phyloP scores from a whole-genome alignment of 1,284 basidiomycete species.

The Cystobasidium slooffiae region DNA sequence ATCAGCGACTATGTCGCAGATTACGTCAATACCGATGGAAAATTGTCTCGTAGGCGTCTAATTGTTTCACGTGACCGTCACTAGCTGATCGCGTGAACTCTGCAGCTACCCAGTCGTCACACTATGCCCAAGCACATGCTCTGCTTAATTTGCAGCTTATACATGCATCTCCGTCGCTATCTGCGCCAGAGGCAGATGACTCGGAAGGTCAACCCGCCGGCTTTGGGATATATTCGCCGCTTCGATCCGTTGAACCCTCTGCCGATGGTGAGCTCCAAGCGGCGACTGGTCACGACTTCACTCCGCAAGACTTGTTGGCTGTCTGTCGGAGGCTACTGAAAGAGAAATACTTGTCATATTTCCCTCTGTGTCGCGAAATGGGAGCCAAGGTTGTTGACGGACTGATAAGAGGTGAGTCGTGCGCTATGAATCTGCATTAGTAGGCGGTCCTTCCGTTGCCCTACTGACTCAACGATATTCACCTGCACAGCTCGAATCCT shows the following conservation, averaged over 20 bases:
- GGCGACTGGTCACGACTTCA: slow-evolving; percentile 51
- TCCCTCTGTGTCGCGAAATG: slow-evolving; percentile 73
- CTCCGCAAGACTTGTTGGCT: slow-evolving; percentile 62
- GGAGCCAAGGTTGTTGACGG: slow-evolving; percentile 77
- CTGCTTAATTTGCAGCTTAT: slow-evolving; percentile 53
- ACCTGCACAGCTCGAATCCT: slow-evolving; percentile 67
- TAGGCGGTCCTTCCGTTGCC: too few relatives aligned
- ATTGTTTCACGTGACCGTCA: slow-evolving; percentile 59
- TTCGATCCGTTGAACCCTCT: slow-evolving; percentile 65
- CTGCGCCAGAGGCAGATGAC: slow-evolving; percentile 32
- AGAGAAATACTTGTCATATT: slow-evolving; percentile 68
- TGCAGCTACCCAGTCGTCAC: slow-evolving; percentile 47
- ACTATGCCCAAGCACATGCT: slow-evolving; percentile 52
- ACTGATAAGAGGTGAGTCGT: slow-evolving; percentile 68
- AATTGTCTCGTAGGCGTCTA: slow-evolving; percentile 31
- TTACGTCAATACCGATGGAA: slow-evolving; percentile 61
- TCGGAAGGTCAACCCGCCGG: slow-evolving; percentile 41
- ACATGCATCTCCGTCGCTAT: slow-evolving; percentile 44
- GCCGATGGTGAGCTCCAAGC: slow-evolving; percentile 27
- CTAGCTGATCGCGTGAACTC: slow-evolving; percentile 63
- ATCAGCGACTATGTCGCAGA: slow-evolving; percentile 76
- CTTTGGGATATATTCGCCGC: slow-evolving; percentile 49
- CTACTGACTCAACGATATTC: too few relatives aligned
- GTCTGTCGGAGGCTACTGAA: slow-evolving; percentile 69
- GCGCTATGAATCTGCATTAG: too few relatives aligned